phyloP scores from a whole-genome alignment of 106 monocot genomes.

The Allium sativum region DNA sequence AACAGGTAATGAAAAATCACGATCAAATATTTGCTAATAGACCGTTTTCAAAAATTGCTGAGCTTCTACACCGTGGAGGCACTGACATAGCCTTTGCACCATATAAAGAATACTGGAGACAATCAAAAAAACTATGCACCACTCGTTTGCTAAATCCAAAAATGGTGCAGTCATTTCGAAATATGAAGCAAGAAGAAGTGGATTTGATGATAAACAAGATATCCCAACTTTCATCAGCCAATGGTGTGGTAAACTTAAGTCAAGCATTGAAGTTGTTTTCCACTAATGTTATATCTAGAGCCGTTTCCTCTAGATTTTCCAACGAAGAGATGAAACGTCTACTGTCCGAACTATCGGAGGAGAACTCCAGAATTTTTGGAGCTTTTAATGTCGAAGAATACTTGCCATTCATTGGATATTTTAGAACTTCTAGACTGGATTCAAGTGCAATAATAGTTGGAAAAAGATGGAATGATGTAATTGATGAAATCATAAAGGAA shows the following conservation, averaged over 20 bases:
- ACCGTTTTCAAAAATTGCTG: neutral
- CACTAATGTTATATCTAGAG: neutral
- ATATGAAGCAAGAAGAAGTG: too few species aligned
- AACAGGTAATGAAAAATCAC: slow-evolving; percentile 2
- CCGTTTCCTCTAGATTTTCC: slow-evolving; percentile 4
- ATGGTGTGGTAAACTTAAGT: neutral
- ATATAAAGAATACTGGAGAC: too few species aligned
- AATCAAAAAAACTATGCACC: neutral
- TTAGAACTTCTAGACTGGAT: too few species aligned
- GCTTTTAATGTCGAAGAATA: too few species aligned
- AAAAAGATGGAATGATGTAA: neutral
- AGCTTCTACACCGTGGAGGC: neutral
- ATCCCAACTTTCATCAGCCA: too few species aligned
- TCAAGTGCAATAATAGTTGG: too few species aligned
- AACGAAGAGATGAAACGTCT: slow-evolving; percentile 1
- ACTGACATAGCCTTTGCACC: neutral
- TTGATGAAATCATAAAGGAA: neutral
- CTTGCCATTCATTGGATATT: too few species aligned
- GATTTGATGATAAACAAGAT: too few species aligned
- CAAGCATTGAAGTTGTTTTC: neutral
- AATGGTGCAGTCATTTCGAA: too few species aligned
- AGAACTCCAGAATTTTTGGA: too few species aligned
- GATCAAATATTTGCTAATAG: slow-evolving; percentile 5
- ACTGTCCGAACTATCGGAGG: neutral
- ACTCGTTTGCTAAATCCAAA: too few species aligned